Conservation (phyloP, 164 flowering plant genomes). For the Sextonia rubra region DNA sequence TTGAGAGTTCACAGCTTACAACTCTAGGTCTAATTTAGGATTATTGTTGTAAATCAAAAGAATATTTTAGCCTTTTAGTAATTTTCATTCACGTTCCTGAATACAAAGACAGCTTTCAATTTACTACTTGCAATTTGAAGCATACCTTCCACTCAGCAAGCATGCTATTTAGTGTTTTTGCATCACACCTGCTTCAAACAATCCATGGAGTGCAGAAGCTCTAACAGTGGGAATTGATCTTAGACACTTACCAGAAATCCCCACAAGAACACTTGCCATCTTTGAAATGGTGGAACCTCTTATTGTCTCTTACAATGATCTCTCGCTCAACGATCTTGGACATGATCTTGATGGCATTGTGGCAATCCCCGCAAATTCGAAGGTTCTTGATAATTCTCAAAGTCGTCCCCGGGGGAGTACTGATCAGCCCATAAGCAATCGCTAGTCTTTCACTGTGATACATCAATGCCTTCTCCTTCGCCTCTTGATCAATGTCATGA, state of each 20-base stretch:
- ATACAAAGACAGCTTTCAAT: too few relatives aligned
- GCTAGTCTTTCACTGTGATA: slow-evolving; percentile 54
- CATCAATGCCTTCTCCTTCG: slow-evolving; percentile 46
- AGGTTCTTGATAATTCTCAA: slow-evolving; percentile 54
- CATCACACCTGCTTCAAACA: not conserved
- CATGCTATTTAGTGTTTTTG: too few relatives aligned
- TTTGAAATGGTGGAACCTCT: slow-evolving; percentile 53
- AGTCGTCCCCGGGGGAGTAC: slow-evolving; percentile 39
- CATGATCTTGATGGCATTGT: slow-evolving; percentile 44
- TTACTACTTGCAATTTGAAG: too few relatives aligned
- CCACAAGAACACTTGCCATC: slow-evolving; percentile 50
- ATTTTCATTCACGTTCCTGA: too few relatives aligned
- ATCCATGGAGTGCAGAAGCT: not conserved
- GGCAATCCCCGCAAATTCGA: slow-evolving; percentile 54
- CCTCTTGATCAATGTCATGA: slow-evolving; percentile 53
- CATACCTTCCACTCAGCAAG: too few relatives aligned
- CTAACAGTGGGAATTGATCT: not conserved
- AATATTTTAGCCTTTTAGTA: too few relatives aligned
- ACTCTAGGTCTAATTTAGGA: too few relatives aligned
- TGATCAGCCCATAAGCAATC: slow-evolving; percentile 51
- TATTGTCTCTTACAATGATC: slow-evolving; percentile 47
- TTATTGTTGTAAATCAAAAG: too few relatives aligned
- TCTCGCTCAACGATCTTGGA: slow-evolving; percentile 43
- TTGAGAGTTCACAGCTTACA: too few relatives aligned
- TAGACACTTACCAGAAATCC: slow-evolving; percentile 55